Evolutionary conservation across 2,329 filamentous ascomycete species (phyloP).

Genomic region (Aspergillus viridinutans): DNA sequence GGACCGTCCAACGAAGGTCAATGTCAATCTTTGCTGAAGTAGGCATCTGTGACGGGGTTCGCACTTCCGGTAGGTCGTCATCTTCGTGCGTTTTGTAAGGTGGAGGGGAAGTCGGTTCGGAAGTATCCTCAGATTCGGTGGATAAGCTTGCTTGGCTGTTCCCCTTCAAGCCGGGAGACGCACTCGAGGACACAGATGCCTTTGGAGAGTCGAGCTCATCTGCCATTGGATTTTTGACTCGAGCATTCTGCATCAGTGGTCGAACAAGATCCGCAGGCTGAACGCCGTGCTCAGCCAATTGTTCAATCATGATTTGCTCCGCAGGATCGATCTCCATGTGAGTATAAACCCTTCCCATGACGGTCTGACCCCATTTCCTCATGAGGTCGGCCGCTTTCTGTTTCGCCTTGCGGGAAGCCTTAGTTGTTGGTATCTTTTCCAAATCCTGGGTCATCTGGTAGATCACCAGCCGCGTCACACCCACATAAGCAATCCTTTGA

Average conservation of each 20-base stretch:
- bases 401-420: slow-evolving; percentile 67
- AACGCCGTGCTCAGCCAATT: slow-evolving; percentile 88
- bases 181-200: slow-evolving; percentile 35
- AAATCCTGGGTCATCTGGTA: slow-evolving; percentile 69
- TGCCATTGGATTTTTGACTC: slow-evolving; percentile 88
- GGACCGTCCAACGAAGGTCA: slow-evolving; percentile 91
- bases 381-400: slow-evolving; percentile 68
- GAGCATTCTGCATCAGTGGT: slow-evolving; percentile 82
- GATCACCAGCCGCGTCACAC: slow-evolving; percentile 76
- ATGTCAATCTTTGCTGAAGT: slow-evolving; percentile 84
- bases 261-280: slow-evolving; percentile 77
- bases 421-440: slow-evolving; percentile 56
- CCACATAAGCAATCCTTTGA: slow-evolving; percentile 93
- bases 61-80: slow-evolving; percentile 72
- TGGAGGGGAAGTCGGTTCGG: slow-evolving; percentile 52
- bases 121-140: slow-evolving; percentile 29
- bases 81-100: slow-evolving; percentile 58
- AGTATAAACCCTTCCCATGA: slow-evolving; percentile 89
- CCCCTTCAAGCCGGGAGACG: slow-evolving; percentile 23
- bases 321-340: slow-evolving; percentile 91
- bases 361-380: slow-evolving; percentile 96
- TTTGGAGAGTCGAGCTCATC: slow-evolving; percentile 38
- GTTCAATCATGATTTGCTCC: slow-evolving; percentile 98
- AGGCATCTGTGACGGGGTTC: slow-evolving; percentile 76
- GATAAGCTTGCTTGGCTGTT: slow-evolving; percentile 29